Base-by-base conservation (phyloP, 768 basidiomycete species). In the Leccinellum rugosiceps region DNA sequence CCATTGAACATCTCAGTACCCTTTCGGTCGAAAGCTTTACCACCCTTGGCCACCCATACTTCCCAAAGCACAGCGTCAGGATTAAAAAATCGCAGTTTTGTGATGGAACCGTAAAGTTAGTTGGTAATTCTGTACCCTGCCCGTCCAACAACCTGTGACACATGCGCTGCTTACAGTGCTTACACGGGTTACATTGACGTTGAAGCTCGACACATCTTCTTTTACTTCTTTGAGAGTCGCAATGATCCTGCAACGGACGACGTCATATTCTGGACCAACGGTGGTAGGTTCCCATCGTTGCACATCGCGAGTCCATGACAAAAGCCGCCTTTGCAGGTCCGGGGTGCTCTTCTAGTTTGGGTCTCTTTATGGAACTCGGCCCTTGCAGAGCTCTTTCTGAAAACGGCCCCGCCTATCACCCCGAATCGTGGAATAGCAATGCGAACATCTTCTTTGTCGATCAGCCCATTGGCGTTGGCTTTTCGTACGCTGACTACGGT, bases 201-300 rank as follows among this genome's bases (percentile, higher is more conserved):
- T 46, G 75, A 83, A 65, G 83, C 84, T 21, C 80, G 84, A 54
- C 85, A 86, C 60, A 53, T 86, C 41, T 86, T 85, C 70, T 88
- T 89, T 74, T 87, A 87, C 70, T 89, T 89, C 72, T 90, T 89
- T 68, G 86, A 89, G 71, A 85, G 83, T 59, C 74, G 88, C 58
- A 76, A 76, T 49, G 73, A 82, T 61, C 85, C 85, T 28, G 78
- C 74, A 15, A 77, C 74, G 62, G 83, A 84, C 77, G 68, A 85
- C 61, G 80, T 86, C 8, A 82, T 85, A 10, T 81, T 85, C 64
- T 78, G 78, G 78, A 79, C 77, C n/a, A 78, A 78, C 56, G 81
- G 81, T 61, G 87, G 87, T 53, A 49, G 73, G 80, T 60, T 74
- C 74, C 1, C 71, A 38, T 26, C 32, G 25, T n/a, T 13, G 46